A percentile compares a stretch with the other conserved stretches of the same genome.
phyloP scores from a whole-genome alignment of 495 filamentous ascomycete genomes.

The Penicillium waksmanii region DNA sequence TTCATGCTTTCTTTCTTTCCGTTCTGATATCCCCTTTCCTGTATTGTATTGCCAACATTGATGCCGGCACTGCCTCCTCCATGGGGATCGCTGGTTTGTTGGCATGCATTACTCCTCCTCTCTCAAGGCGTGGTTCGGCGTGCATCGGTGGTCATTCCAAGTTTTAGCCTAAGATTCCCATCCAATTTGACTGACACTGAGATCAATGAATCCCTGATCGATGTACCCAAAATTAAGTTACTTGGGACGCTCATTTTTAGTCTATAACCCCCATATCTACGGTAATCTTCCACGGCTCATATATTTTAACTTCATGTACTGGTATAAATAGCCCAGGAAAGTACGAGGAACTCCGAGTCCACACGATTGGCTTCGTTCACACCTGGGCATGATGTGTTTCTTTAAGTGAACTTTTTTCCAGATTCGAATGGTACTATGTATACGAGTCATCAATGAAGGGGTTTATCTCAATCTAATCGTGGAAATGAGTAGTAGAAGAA shows the following conservation, averaged over 20 bases:
- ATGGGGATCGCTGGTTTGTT: not conserved
- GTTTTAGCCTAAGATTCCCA: constrained; percentile 31
- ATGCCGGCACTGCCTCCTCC: not conserved
- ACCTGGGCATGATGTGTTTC: too few species aligned
- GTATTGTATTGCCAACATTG: constrained; percentile 3
- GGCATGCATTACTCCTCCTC: not conserved
- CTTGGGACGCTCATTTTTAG: too few species aligned
- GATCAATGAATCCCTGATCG: not conserved
- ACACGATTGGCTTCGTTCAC: too few species aligned
- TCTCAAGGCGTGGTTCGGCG: constrained; percentile 27
- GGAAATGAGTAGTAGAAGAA: not conserved
- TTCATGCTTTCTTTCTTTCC: constrained; percentile 9
- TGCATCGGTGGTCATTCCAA: constrained; percentile 25
- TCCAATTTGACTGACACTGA: constrained; percentile 20
- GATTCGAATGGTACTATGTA: not conserved
- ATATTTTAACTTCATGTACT: too few species aligned
- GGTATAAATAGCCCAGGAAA: too few species aligned
- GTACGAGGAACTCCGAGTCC: too few species aligned
- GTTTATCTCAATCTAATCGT: not conserved
- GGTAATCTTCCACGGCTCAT: too few species aligned
- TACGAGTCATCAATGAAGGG: not conserved
- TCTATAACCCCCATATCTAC: too few species aligned
- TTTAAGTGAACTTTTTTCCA: not conserved
- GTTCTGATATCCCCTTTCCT: constrained; percentile 21
- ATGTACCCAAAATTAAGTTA: too few species aligned